phyloP scores from a whole-genome alignment of 2,329 filamentous ascomycete genomes.

The Aspergillus cejpii region DNA sequence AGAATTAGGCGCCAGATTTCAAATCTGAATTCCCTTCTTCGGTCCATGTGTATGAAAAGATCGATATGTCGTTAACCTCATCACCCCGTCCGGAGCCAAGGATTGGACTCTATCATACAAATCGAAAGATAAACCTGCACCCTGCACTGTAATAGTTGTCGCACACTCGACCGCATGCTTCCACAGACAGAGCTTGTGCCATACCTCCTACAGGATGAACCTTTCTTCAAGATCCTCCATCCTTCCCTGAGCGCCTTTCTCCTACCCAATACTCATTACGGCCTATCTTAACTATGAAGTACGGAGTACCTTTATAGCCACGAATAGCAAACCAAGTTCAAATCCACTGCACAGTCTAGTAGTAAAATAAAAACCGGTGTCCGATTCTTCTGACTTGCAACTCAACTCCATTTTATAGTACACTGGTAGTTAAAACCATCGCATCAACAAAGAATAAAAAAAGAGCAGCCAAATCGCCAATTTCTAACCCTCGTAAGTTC shows the following conservation, averaged over 20 bases:
- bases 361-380: too few species aligned
- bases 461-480: too few species aligned
- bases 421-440: not conserved
- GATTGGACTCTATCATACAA: not conserved
- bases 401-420: too few species aligned
- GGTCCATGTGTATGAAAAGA: not conserved
- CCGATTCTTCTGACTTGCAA: not conserved
- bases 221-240: slow-evolving; percentile 30
- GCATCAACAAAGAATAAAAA: too few species aligned
- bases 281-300: slow-evolving; percentile 26
- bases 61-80: not conserved
- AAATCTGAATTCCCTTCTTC: not conserved
- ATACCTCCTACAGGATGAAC: slow-evolving; percentile 26
- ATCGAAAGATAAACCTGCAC: too few species aligned
- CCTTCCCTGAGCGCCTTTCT: slow-evolving; percentile 25
- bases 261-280: slow-evolving; percentile 18
- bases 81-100: too few species aligned
- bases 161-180: not conserved
- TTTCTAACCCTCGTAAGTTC: too few species aligned
- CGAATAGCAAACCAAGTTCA: too few species aligned
- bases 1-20: slow-evolving; percentile 10
- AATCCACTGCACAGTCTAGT: too few species aligned
- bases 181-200: too few species aligned
- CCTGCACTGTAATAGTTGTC: not conserved
- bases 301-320: too few species aligned